A percentile compares a stretch with the other conserved stretches of the same genome.
Conservation (phyloP, 2,329 filamentous ascomycete genomes). For the Aspergillus tanneri region DNA sequence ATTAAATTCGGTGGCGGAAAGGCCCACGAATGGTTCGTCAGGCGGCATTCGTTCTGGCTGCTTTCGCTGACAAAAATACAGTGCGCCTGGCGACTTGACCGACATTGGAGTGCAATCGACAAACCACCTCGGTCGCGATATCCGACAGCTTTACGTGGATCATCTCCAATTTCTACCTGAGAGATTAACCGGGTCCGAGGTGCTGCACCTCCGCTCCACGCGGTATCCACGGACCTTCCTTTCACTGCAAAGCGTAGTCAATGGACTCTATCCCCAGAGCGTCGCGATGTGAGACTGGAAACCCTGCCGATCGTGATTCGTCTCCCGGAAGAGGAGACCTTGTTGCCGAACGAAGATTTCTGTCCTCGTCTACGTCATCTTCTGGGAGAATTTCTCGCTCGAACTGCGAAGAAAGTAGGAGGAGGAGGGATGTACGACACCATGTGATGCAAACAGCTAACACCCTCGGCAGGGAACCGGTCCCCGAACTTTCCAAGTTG, state of each 20-base stretch:
- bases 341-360: constrained; percentile 5
- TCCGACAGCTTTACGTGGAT: constrained; percentile 4
- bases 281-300: not conserved
- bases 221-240: not conserved
- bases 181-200: not conserved
- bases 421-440: no score
- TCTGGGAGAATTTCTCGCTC: no score
- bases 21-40: no score
- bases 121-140: not conserved
- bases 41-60: no score
- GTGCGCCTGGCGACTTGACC: constrained; percentile 3
- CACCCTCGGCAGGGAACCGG: no score
- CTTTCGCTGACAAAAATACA: not conserved
- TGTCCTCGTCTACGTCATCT: no score
- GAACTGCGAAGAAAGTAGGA: no score
- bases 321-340: not conserved
- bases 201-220: not conserved
- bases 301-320: not conserved
- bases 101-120: not conserved
- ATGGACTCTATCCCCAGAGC: not conserved
- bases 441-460: no score
- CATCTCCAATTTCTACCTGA: not conserved
- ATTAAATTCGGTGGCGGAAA: no score
- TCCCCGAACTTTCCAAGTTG: no score
- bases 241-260: constrained; percentile 4